A percentile compares a stretch with the other conserved stretches of the same genome.
Conservation (phyloP, 2,329 filamentous ascomycete genomes). For the Pseudogymnoascus verrucosus region DNA sequence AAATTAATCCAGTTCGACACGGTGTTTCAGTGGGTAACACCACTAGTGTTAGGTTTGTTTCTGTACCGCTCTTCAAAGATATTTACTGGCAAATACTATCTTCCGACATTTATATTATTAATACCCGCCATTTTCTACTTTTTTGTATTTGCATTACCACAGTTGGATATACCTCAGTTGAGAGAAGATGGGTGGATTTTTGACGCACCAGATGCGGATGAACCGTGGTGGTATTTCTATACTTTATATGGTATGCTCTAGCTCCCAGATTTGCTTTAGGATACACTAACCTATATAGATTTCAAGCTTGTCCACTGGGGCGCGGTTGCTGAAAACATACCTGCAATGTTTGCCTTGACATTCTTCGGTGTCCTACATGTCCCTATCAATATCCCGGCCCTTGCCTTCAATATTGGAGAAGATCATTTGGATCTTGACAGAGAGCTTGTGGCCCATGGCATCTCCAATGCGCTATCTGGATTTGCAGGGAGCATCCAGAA, state of each 20-base stretch:
- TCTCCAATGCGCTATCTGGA: slow-evolving; percentile 87
- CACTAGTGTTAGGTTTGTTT: slow-evolving; percentile 65
- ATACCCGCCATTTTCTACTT: slow-evolving; percentile 74
- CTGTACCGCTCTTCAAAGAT: slow-evolving; percentile 71
- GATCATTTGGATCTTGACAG: slow-evolving; percentile 87
- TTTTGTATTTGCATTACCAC: slow-evolving; percentile 61
- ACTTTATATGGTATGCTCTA: slow-evolving; percentile 72
- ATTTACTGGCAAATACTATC: slow-evolving; percentile 72
- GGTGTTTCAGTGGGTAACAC: slow-evolving; percentile 73
- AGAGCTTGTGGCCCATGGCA: slow-evolving; percentile 84
- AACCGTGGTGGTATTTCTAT: slow-evolving; percentile 98
- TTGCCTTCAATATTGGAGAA: slow-evolving; percentile 84
- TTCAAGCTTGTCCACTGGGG: slow-evolving; percentile 75
- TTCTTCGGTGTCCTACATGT: slow-evolving; percentile 98
- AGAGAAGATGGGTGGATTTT: slow-evolving; percentile 84
- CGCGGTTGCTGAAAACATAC: slow-evolving; percentile 74
- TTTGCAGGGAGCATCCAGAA: slow-evolving; percentile 85
- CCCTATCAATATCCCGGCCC: slow-evolving; percentile 91
- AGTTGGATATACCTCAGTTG: slow-evolving; percentile 57
- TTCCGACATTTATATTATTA: slow-evolving; percentile 76
- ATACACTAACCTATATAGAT: slow-evolving; percentile 41
- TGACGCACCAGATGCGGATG: slow-evolving; percentile 69
- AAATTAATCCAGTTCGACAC: slow-evolving; percentile 68
- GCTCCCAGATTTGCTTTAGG: slow-evolving; percentile 15
- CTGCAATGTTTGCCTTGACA: slow-evolving; percentile 91